These are phyloP conservation scores for Byssochlamys sp. DNA, from an alignment of 2,329 filamentous ascomycete species.

Conservation along the genomic window DNA sequence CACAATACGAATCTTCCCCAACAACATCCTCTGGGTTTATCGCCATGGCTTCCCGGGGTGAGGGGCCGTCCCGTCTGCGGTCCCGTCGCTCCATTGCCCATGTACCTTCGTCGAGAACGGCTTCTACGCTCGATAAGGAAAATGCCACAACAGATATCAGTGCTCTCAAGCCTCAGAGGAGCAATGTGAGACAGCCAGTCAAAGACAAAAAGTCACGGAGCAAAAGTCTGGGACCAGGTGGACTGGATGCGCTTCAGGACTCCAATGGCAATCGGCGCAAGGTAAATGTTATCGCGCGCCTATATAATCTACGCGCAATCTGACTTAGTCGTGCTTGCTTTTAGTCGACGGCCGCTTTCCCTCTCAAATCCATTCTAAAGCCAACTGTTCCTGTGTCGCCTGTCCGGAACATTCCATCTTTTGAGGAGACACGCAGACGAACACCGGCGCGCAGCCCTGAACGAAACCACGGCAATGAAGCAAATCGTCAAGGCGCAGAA, in stretches of 20 bases:
- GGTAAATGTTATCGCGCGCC: slow-evolving; percentile 42
- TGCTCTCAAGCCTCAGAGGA: slow-evolving; percentile 26
- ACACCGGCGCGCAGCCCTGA: slow-evolving; percentile 26
- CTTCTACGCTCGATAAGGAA: slow-evolving; percentile 56
- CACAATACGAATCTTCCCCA: not conserved
- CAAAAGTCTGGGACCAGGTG: slow-evolving; percentile 91
- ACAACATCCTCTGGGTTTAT: not conserved
- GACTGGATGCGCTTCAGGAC: slow-evolving; percentile 70
- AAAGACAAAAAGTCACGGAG: slow-evolving; percentile 64
- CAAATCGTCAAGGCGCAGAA: slow-evolving; percentile 15
- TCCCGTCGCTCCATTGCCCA: slow-evolving; percentile 65
- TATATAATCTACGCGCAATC: slow-evolving; percentile 4
- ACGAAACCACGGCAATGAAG: slow-evolving; percentile 10
- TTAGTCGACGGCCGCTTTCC: slow-evolving; percentile 31
- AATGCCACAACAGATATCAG: slow-evolving; percentile 63
- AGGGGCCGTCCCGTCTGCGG: slow-evolving; percentile 25
- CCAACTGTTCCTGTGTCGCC: slow-evolving; percentile 59
- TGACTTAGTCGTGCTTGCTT: slow-evolving; percentile 6
- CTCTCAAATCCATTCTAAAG: slow-evolving; percentile 66
- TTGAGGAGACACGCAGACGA: slow-evolving; percentile 42
- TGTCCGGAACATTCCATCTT: slow-evolving; percentile 56
- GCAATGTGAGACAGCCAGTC: slow-evolving; percentile 27
- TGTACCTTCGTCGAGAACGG: slow-evolving; percentile 43
- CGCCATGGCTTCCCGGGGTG: slow-evolving; percentile 26
- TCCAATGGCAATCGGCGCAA: slow-evolving; percentile 68